Evolutionary conservation across 345 rosid species (phyloP), one percentile per base, ranked within the genome.

Genomic region (Adansonia digitata): DNA sequence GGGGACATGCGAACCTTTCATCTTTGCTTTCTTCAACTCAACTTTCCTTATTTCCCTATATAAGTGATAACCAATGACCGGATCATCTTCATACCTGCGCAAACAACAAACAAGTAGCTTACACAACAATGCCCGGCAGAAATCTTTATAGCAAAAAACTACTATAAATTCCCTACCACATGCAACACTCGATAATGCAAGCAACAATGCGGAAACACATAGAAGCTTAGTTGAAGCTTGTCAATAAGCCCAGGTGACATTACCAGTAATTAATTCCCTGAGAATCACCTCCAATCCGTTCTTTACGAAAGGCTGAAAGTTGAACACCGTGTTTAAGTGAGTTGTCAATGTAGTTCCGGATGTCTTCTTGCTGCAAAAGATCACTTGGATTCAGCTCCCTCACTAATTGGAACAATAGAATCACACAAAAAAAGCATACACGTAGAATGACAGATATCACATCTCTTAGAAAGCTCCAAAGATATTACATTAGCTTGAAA

Each of bases 281-380:
- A 39, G 95, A 93, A 87, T 93, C 98, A 76, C 99, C 99, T 77
- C 99, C 99, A 69, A 85, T 49, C 24, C 98, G 98, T 72, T 93
- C 97, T 87, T 86, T 93, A 51, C 99, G 97, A 65, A 96, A 93
- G 69, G 82, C 78, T 69, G 97, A 83, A 78, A 92, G 93, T 74
- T 86, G 97, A 75, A 87, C 84, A 51, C 98, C 97, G 76, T 88
- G 89, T 81, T 93, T 96, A 39, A 96, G 75, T 48, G 98, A 92
- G 83, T 80, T 90, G 81, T 96, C 99, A 76, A 96, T 93, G 84
- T 88, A 92, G 85, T 84, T 88, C 77, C 90, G 87, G 75, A 92
- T 87, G 85, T 96, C 99, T 65, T 96, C 99, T 96, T 93, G 99
- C 99, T 96, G 91, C 83, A 75, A 71, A 80, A 81, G 29, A 82